Evolutionary conservation across 192 early-diverging fungal species (phyloP).

Genomic region (Coemansia sp.): DNA sequence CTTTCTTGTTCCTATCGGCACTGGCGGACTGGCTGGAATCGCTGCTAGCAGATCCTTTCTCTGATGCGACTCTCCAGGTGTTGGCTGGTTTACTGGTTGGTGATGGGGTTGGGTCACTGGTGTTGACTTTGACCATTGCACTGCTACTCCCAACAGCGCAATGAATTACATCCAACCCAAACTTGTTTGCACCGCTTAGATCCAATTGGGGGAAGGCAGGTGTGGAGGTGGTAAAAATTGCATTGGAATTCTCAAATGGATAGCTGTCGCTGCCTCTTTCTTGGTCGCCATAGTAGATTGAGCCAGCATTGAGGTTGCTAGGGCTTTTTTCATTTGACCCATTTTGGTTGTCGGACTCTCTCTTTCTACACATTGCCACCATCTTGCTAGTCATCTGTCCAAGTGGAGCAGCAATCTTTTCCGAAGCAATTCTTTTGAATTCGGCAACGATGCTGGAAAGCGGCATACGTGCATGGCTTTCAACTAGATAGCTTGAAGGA

Average conservation of each 20-base stretch:
- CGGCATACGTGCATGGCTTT: slow-evolving; percentile 30
- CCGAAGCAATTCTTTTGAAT: slow-evolving; percentile 1
- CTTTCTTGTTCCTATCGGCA: background rate
- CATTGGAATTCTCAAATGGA: slow-evolving; percentile 17
- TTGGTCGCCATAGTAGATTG: slow-evolving; percentile 5
- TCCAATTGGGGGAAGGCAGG: slow-evolving; percentile 8
- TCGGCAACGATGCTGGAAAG: slow-evolving; percentile 7
- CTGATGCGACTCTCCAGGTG: background rate
- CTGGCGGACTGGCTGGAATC: background rate
- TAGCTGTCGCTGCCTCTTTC: background rate
- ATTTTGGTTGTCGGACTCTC: background rate
- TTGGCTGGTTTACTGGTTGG: background rate
- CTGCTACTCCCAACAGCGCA: slow-evolving; percentile 6
- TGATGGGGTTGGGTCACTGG: slow-evolving; percentile 1
- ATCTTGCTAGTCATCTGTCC: slow-evolving; percentile 1
- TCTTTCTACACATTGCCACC: background rate
- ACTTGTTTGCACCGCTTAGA: slow-evolving; percentile 2
- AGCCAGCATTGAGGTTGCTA: background rate
- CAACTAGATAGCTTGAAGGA: slow-evolving; percentile 43
- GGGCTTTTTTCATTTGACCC: background rate
- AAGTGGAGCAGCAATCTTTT: slow-evolving; percentile 8
- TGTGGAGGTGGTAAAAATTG: slow-evolving; percentile 8
- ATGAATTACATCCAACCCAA: slow-evolving; percentile 3
- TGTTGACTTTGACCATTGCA: background rate
- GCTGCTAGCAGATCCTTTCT: slow-evolving; percentile 3